These are phyloP conservation scores for Pascua guehoae DNA, from an alignment of 1,284 basidiomycete species.

Conservation along the genomic window DNA sequence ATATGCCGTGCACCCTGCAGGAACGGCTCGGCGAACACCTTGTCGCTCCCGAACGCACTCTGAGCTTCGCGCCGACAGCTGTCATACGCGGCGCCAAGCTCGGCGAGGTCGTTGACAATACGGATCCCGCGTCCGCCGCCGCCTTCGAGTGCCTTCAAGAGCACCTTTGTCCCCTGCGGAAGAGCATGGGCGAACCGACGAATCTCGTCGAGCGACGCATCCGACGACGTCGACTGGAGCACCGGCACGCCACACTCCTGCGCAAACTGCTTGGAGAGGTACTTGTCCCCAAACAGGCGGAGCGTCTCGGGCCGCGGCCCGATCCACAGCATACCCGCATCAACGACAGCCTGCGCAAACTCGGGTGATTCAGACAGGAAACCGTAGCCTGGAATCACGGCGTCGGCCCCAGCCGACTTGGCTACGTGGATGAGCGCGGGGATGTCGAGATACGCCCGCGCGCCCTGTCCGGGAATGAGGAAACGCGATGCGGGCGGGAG, in stretches of 20 bases:
- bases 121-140: slow-evolving; percentile 70
- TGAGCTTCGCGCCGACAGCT: slow-evolving; percentile 80
- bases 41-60: slow-evolving; percentile 79
- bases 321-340: slow-evolving; percentile 59
- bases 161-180: slow-evolving; percentile 44
- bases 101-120: slow-evolving; percentile 54
- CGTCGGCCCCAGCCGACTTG: slow-evolving; percentile 11
- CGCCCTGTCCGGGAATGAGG: slow-evolving; percentile 15
- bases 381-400: slow-evolving; percentile 62
- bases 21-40: slow-evolving; percentile 83
- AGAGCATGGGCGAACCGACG: slow-evolving; percentile 17
- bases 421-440: slow-evolving; percentile 7
- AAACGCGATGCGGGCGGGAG: slow-evolving; percentile 6
- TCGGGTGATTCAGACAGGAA: slow-evolving; percentile 73
- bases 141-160: slow-evolving; percentile 68
- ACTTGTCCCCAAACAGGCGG: slow-evolving; percentile 61
- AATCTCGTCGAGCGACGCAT: slow-evolving; percentile 16
- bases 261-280: slow-evolving; percentile 68
- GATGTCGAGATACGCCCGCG: slow-evolving; percentile 16
- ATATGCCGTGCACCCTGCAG: slow-evolving; percentile 79
- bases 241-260: slow-evolving; percentile 73
- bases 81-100: slow-evolving; percentile 63
- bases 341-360: slow-evolving; percentile 56
- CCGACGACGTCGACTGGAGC: slow-evolving; percentile 8
- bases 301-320: slow-evolving; percentile 62